These are phyloP conservation scores for Saposhnikovia divaricata DNA, from an alignment of 129 eudicot genomes.

Conservation along the genomic window DNA sequence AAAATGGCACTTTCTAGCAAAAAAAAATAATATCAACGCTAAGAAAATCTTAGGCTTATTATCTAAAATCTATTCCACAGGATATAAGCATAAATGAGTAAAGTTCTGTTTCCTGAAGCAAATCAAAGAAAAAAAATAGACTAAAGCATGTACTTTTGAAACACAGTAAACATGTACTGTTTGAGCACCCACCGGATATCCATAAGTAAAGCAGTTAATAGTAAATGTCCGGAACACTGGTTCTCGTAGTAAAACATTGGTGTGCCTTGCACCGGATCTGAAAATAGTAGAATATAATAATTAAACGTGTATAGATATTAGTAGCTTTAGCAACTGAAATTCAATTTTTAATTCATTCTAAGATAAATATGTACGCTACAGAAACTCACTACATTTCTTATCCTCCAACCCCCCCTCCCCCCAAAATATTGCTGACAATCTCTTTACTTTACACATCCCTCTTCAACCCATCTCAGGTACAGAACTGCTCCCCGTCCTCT, in stretches of 20 bases:
- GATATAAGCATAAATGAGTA: background rate
- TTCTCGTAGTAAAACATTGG: slow-evolving; percentile 39
- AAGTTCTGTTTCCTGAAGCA: background rate
- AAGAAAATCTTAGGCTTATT: background rate
- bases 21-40: background rate
- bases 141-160: background rate
- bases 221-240: slow-evolving; percentile 43
- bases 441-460: background rate
- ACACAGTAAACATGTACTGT: background rate
- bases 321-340: background rate
- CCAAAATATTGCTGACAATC: background rate
- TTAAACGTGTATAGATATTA: background rate
- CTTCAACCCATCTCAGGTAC: background rate
- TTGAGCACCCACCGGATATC: slow-evolving; percentile 34
- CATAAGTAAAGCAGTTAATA: slow-evolving; percentile 53
- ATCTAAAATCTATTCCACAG: background rate
- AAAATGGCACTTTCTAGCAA: background rate
- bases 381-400: too few relatives aligned
- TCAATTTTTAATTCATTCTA: background rate
- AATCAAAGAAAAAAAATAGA: background rate
- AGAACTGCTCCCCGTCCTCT: background rate
- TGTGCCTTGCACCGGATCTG: slow-evolving; percentile 50
- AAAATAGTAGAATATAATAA: slow-evolving; percentile 17
- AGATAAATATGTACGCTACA: background rate
- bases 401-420: background rate